Base-by-base conservation (phyloP, 2,329 filamentous ascomycete genomes). In the Ophiocordyceps camponoti-saundersi region DNA sequence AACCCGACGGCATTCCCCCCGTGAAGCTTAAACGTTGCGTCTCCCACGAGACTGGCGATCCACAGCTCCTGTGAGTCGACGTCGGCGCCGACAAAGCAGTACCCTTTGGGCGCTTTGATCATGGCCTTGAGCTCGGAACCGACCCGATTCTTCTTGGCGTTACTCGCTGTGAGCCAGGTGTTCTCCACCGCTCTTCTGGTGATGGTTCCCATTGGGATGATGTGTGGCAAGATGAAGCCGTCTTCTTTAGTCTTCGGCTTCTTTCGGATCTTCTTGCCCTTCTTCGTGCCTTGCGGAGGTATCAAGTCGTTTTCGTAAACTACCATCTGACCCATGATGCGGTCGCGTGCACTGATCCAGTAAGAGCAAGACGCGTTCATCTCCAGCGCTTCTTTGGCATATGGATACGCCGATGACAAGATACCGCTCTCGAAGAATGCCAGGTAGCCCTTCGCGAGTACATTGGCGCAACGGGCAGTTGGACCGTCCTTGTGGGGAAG, bases 311-410 rank as follows among this genome's bases (percentile, higher is more conserved):
- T 70, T 49, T 88, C 73, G 59, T 94, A 95, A 1, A 98, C 84
- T 2, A 94, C 89, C 73, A 96, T 85, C 58, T 98, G 92, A n/a
- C 82, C 85, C 72, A 70, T 90, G 63, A 98, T 98, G 45, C 92
- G 74, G 58, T 95, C 87, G 51, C 92, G 77, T 16, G 92, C 89
- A 57, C 87, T 95, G 55, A 98, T 96, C 92, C 93, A 98, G 64
- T 98, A 98, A 1, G 90, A 96, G 60, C 93, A 98, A 0, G 88
- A 95, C 0, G 92, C 88, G 56, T 98, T 98, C 92, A 98, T 98
- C 55, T 96, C 85, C 42, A 98, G 68, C 0, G 93, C 92, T 61
- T 95, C 88, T 58, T 93, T 96, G 0, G 92, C 92, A 56, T 95
- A 90, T 0, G 79, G 61, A 56, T 83, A 96, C 61, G 95, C 83